Evolutionary conservation across 305 asterid species (phyloP).

Genomic region (Euphrasia arctica): DNA sequence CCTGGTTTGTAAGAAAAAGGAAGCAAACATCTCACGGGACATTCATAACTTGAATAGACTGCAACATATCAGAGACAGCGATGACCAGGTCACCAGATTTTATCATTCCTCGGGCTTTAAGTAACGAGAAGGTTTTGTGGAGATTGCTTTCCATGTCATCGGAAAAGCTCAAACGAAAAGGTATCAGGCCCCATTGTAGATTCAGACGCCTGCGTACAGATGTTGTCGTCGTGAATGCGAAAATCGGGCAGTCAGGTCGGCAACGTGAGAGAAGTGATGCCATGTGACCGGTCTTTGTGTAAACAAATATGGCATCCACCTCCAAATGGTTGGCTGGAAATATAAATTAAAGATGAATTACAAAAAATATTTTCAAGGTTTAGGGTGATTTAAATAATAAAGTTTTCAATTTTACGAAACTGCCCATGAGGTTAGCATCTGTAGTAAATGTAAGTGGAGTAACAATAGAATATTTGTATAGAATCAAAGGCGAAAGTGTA

Average conservation of each 20-base stretch:
- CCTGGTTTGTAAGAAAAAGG: background rate
- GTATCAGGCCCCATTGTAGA: slow-evolving; percentile 97
- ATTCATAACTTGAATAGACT: slow-evolving; percentile 94
- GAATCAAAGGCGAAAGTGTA: background rate
- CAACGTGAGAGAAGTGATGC: slow-evolving; percentile 96
- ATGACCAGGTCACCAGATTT: slow-evolving; percentile 91
- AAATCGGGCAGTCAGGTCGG: slow-evolving; percentile 97
- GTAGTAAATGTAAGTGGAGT: background rate
- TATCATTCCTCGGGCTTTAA: slow-evolving; percentile 92
- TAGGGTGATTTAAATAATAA: too few relatives aligned
- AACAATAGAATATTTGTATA: background rate
- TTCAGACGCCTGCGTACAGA: slow-evolving; percentile 88
- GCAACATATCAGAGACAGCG: slow-evolving; percentile 95
- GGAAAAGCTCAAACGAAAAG: slow-evolving; percentile 86
- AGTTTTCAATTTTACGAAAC: too few relatives aligned
- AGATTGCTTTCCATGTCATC: slow-evolving; percentile 97
- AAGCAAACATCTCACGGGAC: slow-evolving; percentile 51
- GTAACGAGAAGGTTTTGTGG: slow-evolving; percentile 82
- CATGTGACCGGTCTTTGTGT: slow-evolving; percentile 91
- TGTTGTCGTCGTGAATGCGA: slow-evolving; percentile 84
- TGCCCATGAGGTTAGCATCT: too few relatives aligned
- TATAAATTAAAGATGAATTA: too few relatives aligned
- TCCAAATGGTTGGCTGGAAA: slow-evolving; percentile 86
- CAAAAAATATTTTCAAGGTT: too few relatives aligned
- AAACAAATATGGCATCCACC: slow-evolving; percentile 93